Percentiles rank a stretch among this genome's conserved stretches.
These are phyloP conservation scores for Pilobolus umbonatus DNA, from an alignment of 192 early-diverging fungal genomes.

Conservation along the genomic window DNA sequence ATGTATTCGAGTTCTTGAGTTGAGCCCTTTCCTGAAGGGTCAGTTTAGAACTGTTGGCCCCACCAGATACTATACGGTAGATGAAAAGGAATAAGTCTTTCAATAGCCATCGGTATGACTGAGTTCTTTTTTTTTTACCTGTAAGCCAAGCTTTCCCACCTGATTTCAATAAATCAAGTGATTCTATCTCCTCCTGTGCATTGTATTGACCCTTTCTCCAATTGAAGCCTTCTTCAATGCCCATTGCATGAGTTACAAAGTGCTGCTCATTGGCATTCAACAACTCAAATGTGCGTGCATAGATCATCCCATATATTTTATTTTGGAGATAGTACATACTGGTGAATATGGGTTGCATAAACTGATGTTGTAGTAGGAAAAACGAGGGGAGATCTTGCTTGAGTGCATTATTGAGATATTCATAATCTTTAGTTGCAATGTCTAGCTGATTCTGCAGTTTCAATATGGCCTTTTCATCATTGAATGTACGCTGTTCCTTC, in stretches of 20 bases:
- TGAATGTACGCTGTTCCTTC: slow-evolving; percentile 55
- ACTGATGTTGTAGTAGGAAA: slow-evolving; percentile 63
- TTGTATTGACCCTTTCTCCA: slow-evolving; percentile 31
- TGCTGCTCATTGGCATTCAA: slow-evolving; percentile 39
- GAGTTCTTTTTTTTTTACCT: slow-evolving; percentile 12
- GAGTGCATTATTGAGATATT: slow-evolving; percentile 74
- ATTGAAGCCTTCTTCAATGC: slow-evolving; percentile 38
- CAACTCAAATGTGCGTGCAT: slow-evolving; percentile 52
- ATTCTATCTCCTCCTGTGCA: slow-evolving; percentile 20
- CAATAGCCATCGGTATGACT: not conserved
- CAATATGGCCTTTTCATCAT: slow-evolving; percentile 62
- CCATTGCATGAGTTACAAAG: slow-evolving; percentile 49
- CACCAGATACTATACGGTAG: slow-evolving; percentile 9
- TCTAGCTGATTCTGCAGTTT: slow-evolving; percentile 60
- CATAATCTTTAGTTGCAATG: slow-evolving; percentile 80
- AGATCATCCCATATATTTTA: slow-evolving; percentile 68
- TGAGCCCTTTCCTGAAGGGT: slow-evolving; percentile 23
- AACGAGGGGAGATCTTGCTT: slow-evolving; percentile 79
- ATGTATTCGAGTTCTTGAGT: not conserved
- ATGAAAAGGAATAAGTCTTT: not conserved
- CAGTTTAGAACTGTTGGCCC: slow-evolving; percentile 17
- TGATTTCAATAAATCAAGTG: slow-evolving; percentile 28
- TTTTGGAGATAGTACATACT: slow-evolving; percentile 82
- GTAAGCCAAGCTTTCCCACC: slow-evolving; percentile 29
- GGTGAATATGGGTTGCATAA: slow-evolving; percentile 86